Conservation (phyloP, 179 eudicot species). For the Spinacia oleracea region DNA sequence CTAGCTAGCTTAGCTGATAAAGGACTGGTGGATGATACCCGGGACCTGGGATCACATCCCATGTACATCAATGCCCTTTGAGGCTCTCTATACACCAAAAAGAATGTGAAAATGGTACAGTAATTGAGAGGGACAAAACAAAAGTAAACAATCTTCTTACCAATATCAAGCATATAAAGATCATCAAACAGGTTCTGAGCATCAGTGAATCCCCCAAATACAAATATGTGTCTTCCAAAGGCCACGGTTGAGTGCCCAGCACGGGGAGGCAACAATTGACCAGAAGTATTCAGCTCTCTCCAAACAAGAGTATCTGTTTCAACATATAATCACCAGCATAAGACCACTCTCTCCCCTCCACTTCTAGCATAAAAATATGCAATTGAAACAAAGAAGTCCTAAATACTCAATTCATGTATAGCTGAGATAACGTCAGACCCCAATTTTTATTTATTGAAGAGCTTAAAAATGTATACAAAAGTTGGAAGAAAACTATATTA, state of each 20-base stretch:
- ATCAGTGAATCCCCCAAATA: slow-evolving; percentile 94
- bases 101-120: not conserved
- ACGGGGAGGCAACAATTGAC: slow-evolving; percentile 85
- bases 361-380: not conserved
- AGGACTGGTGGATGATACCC: not conserved
- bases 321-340: slow-evolving; percentile 18
- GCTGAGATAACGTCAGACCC: not conserved
- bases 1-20: not conserved
- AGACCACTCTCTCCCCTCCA: not conserved
- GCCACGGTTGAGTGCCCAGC: slow-evolving; percentile 89
- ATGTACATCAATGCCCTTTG: not conserved
- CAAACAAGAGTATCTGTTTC: slow-evolving; percentile 79
- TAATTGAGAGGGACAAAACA: slow-evolving; percentile 6
- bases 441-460: not conserved
- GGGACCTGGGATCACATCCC: not conserved
- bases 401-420: not conserved
- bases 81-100: not conserved
- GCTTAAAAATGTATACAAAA: not conserved
- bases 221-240: slow-evolving; percentile 71
- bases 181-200: slow-evolving; percentile 81
- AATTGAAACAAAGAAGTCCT: slow-evolving; percentile 4
- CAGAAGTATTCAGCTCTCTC: slow-evolving; percentile 73
- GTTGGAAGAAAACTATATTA: not conserved
- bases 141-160: slow-evolving; percentile 41
- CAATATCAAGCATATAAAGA: slow-evolving; percentile 74